Percentiles rank a stretch among this genome's conserved stretches.
Conservation (phyloP, 1,284 basidiomycete species). For the Rhodotorula sp. region DNA sequence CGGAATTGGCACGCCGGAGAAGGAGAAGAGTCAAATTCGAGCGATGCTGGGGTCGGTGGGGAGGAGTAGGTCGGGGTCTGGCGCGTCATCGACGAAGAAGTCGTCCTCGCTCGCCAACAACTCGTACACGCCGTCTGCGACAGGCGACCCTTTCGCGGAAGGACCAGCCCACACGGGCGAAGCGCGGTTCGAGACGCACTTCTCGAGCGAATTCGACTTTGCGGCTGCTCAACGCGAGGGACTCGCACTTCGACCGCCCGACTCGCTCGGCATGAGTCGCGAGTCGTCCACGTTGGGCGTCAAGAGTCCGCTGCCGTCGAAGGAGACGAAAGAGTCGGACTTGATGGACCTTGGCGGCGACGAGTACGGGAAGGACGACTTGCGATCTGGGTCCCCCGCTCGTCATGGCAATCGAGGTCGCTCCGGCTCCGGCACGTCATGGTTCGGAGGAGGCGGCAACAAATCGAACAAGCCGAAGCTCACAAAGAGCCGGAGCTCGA, state of each 20-base stretch:
- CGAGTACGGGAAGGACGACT: no score
- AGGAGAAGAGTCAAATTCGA: background rate
- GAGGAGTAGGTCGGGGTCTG: conserved; percentile 6
- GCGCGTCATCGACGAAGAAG: background rate
- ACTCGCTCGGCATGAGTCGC: background rate
- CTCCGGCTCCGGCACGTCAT: background rate
- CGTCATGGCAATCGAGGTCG: background rate
- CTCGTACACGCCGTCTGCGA: background rate
- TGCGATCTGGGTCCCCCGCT: no score
- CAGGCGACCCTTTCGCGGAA: conserved; percentile 10
- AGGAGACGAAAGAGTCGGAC: no score
- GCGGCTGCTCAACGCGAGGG: background rate
- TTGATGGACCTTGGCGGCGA: no score
- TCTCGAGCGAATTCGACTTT: conserved; percentile 9
- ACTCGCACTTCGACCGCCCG: background rate
- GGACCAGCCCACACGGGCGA: background rate
- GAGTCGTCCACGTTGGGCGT: background rate
- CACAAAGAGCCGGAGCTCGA: conserved; percentile 14
- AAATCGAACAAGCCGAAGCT: conserved; percentile 13
- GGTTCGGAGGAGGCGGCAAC: background rate
- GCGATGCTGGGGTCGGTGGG: conserved; percentile 2
- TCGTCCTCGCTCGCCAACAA: background rate
- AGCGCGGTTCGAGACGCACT: conserved; percentile 21
- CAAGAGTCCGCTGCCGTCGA: background rate
- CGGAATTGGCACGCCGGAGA: background rate